These are phyloP conservation scores for Mucor saturninus DNA, from an alignment of 371 early-diverging fungal genomes.

Conservation along the genomic window DNA sequence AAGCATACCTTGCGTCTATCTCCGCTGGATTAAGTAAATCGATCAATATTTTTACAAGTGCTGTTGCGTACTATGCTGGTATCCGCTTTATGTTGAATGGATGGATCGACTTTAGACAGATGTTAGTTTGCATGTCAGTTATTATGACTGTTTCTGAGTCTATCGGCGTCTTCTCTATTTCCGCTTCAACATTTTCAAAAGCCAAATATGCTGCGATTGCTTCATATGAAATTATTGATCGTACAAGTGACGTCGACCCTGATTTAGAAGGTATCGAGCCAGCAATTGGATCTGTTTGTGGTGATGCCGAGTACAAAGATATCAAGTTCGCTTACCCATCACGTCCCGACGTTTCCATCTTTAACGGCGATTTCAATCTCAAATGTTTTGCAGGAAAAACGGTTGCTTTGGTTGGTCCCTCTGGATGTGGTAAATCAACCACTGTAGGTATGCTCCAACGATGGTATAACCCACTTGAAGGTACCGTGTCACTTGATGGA, in stretches of 20 bases:
- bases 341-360: slow-evolving; percentile 76
- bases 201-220: slow-evolving; percentile 83
- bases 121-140: slow-evolving; percentile 69
- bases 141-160: slow-evolving; percentile 74
- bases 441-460: slow-evolving; percentile 83
- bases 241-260: slow-evolving; percentile 71
- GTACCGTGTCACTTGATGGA: slow-evolving; percentile 67
- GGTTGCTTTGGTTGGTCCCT: slow-evolving; percentile 85
- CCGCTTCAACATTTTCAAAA: slow-evolving; percentile 62
- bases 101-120: slow-evolving; percentile 29
- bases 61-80: slow-evolving; percentile 62
- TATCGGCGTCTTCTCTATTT: slow-evolving; percentile 60
- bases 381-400: slow-evolving; percentile 74
- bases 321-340: slow-evolving; percentile 86
- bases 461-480: slow-evolving; percentile 79
- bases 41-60: slow-evolving; percentile 60
- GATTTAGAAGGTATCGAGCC: slow-evolving; percentile 61
- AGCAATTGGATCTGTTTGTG: slow-evolving; percentile 39
- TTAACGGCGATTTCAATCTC: slow-evolving; percentile 74
- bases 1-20: slow-evolving; percentile 57
- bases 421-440: slow-evolving; percentile 89
- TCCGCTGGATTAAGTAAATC: slow-evolving; percentile 68
- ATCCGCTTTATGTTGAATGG: slow-evolving; percentile 42
- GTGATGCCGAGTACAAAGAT: slow-evolving; percentile 58
- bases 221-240: slow-evolving; percentile 75